Evolutionary conservation across 2,329 filamentous ascomycete species (phyloP), one percentile per base, ranked within the genome.

Genomic region (Exophiala alcalophila): DNA sequence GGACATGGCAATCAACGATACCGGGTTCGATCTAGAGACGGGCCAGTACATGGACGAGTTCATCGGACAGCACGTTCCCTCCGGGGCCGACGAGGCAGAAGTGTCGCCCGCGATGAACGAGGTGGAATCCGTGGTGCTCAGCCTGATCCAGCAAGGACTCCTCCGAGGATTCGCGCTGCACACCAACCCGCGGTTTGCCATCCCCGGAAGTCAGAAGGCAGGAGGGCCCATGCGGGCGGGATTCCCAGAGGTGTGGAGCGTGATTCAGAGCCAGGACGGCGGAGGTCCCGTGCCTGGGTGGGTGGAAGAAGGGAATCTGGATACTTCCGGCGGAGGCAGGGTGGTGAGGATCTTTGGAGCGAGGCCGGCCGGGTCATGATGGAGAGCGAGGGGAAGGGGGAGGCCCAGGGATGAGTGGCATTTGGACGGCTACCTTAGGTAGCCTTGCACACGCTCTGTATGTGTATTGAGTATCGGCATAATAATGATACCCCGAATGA

Each of bases 81-180:
- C 39, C 6, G 21, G n/a, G 7, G n/a, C n/a, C n/a, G 26, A 27
- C 6, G 25, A 42, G 11, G 6, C 23, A 4, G 44, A 38, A 25
- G 36, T 41, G 10, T 44, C 26, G 15, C 54, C 54, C 6, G 73
- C 78, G 26, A 65, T 77, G 24, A 67, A 77, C 10, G 83, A 87
- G 54, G 72, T 94, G n/a, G 88, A 95, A 65, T 80, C 80, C 30
- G 80, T 86, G 34, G 74, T 94, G 9, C 79, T 85, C 0, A 83
- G 82, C 8, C 74, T 96, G 9, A 77, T 94, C 14, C 80, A 84
- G 35, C 86, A 94, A 63, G 86, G 85, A 1, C 70, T 95, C 16
- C 72, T 96, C 60, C 81, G 83, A 54, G 91, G 90, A 2, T 96
- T 90, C 59, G 76, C 96, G 19, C 86, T 85, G 11, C 87, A 94